Evolutionary conservation across 1,284 basidiomycete species (phyloP), one percentile per base, ranked within the genome.

Genomic region (Coniferiporia weirii): DNA sequence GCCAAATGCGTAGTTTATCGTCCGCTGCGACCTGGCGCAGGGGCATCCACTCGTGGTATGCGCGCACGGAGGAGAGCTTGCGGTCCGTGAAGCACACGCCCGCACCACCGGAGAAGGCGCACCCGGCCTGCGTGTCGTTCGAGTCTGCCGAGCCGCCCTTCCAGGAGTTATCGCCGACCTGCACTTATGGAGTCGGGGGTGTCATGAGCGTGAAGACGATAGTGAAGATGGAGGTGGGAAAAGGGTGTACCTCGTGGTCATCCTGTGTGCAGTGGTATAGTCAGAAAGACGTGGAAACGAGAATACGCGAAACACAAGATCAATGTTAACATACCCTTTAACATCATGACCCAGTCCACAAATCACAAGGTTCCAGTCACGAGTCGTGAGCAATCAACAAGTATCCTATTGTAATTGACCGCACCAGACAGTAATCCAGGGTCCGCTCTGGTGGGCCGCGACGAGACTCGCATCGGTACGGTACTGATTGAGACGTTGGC

Each of bases 21-120:
- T 79, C 78, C 1, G 78, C 75, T 58, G 78, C 78, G 13, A 87
- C 82, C 67, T 85, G 83, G 9, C 83, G 76, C 60, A 87, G 83
- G 13, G 85, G 85, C 74, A 87, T 80, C 84, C 84, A 87, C 65
- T 86, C 83, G 66, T 85, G 83, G 68, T 86, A 88, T 0, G 84
- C 84, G 34, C 77, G 76, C 35, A 85, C 79, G 3, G 82, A 84
- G 46, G 83, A 81, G 1, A 83, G 69, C 69, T 85, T 85, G 47
- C 85, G 71, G 65, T 86, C 83, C 4, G 82, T 83, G 72, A 86
- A 85, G 65, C 79, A 82, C 34, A 79, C 78, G 3, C 79, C 79
- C 1, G 80, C 81, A 0, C 27, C 27, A 27, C 79, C 71, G 1
- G 80, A 81, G 68, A 80, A 82, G n/a, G 72, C 67, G 64, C 81